Conservation (phyloP, 78 protist genomes). For the Capsaspora owczarzaki region DNA sequence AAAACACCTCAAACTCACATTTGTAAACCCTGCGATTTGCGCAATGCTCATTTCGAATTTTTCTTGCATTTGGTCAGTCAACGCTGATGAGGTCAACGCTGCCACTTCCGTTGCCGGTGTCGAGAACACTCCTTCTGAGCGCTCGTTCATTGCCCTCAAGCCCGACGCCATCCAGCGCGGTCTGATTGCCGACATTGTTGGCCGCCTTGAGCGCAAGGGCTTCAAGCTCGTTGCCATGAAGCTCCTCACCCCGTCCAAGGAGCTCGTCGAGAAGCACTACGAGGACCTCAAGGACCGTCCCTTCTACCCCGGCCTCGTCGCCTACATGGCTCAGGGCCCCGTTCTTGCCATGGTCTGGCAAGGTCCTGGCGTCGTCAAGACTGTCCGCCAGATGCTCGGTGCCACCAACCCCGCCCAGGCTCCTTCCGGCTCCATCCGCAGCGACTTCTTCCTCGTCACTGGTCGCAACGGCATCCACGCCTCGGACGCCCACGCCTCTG, state of each 20-base stretch:
- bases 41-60: no score
- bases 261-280: slow-evolving; percentile 55
- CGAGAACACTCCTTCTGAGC: no score
- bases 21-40: no score
- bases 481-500: slow-evolving; percentile 62
- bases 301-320: slow-evolving; percentile 65
- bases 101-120: no score
- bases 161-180: slow-evolving; percentile 78
- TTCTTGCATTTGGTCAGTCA: no score
- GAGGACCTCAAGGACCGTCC: slow-evolving; percentile 38
- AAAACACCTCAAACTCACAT: no score
- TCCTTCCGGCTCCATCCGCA: slow-evolving; percentile 76
- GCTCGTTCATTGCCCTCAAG: slow-evolving; percentile 78
- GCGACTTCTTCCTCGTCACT: slow-evolving; percentile 47
- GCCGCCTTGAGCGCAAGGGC: slow-evolving; percentile 55
- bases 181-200: slow-evolving; percentile 47
- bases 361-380: slow-evolving; percentile 39
- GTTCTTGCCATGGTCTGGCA: slow-evolving; percentile 45
- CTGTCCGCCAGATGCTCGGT: slow-evolving; percentile 66
- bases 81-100: no score
- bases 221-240: slow-evolving; percentile 65
- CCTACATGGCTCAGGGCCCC: slow-evolving; percentile 44
- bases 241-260: slow-evolving; percentile 10
- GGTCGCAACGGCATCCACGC: slow-evolving; percentile 72
- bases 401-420: slow-evolving; percentile 71